Percentiles rank a stretch among this genome's conserved stretches.
Evolutionary conservation across 2,329 filamentous ascomycete genomes (phyloP).

Genomic region (Neoarthrinium moseri): DNA sequence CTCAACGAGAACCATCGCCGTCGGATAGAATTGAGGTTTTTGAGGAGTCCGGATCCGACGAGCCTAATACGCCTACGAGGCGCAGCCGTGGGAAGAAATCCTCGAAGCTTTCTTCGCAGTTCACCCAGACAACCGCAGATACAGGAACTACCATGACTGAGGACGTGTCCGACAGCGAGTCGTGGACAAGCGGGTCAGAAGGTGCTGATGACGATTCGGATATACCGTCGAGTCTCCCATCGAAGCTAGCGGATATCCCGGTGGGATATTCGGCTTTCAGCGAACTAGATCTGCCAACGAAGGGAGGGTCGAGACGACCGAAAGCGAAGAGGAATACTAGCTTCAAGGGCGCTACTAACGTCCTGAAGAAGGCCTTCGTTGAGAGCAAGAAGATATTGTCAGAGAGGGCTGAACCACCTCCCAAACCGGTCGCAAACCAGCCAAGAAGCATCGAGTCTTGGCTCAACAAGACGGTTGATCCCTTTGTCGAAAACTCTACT

Average conservation of each 20-base stretch:
- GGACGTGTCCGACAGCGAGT: constrained; percentile 29
- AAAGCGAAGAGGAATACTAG: constrained; percentile 55
- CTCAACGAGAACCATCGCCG: constrained; percentile 20
- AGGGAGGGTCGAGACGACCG: constrained; percentile 36
- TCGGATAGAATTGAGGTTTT: constrained; percentile 29
- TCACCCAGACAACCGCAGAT: constrained; percentile 19
- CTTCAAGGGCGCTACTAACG: constrained; percentile 60
- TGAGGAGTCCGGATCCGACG: constrained; percentile 35
- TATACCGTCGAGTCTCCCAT: constrained; percentile 39
- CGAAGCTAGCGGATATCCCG: constrained; percentile 59
- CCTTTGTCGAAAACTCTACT: constrained; percentile 49
- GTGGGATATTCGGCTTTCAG: constrained; percentile 68
- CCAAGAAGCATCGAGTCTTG: constrained; percentile 66
- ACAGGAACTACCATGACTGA: constrained; percentile 26
- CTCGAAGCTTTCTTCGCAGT: constrained; percentile 20
- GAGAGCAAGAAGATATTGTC: constrained; percentile 66
- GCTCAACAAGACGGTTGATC: constrained; percentile 62
- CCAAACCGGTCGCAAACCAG: constrained; percentile 50
- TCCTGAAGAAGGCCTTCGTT: constrained; percentile 62
- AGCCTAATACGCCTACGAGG: constrained; percentile 38
- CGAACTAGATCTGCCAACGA: constrained; percentile 57
- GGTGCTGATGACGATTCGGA: constrained; percentile 31
- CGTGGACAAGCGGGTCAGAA: constrained; percentile 32
- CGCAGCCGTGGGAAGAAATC: constrained; percentile 26
- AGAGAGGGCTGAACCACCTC: constrained; percentile 55